Conservation (phyloP, 495 filamentous ascomycete species). For the Trichoderma erinaceum region DNA sequence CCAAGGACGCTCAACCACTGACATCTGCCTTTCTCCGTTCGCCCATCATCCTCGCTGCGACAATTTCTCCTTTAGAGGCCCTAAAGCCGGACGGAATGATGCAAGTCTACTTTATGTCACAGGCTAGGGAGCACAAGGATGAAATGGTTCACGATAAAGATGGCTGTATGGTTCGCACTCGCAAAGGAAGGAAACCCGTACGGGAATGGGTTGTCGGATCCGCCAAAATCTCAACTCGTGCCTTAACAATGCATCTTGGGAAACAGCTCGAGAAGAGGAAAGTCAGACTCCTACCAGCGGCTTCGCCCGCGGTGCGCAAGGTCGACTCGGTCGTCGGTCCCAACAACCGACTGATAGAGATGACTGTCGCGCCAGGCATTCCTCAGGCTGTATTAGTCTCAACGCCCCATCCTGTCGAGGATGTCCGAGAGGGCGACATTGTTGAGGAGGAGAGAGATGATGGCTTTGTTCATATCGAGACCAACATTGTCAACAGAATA, state of each 20-base stretch:
- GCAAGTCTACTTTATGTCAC: constrained; percentile 2
- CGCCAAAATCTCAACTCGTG: not conserved
- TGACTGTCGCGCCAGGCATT: not conserved
- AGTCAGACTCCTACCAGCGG: constrained; percentile 4
- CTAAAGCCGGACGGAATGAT: not conserved
- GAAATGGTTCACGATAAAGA: not conserved
- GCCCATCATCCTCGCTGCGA: not conserved
- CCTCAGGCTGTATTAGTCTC: constrained; percentile 1
- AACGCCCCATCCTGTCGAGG: constrained; percentile 8
- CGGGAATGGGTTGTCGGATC: not conserved
- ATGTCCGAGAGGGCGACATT: constrained; percentile 7
- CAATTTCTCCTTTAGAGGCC: not conserved
- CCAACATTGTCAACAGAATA: not conserved
- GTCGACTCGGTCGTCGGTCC: constrained; percentile 9
- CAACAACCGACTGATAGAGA: constrained; percentile 10
- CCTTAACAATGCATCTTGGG: not conserved
- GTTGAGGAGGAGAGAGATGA: not conserved
- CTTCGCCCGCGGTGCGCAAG: constrained; percentile 1
- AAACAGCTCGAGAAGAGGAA: constrained; percentile 1
- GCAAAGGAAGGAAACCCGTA: not conserved
- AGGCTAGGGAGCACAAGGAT: not conserved
- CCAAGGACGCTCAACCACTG: not conserved
- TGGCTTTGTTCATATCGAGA: constrained; percentile 8
- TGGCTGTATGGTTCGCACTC: not conserved
- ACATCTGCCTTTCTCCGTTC: not conserved